A percentile compares a stretch with the other conserved stretches of the same genome.
phyloP scores from a whole-genome alignment of 345 rosid species.

The Gossypium mustelinum region DNA sequence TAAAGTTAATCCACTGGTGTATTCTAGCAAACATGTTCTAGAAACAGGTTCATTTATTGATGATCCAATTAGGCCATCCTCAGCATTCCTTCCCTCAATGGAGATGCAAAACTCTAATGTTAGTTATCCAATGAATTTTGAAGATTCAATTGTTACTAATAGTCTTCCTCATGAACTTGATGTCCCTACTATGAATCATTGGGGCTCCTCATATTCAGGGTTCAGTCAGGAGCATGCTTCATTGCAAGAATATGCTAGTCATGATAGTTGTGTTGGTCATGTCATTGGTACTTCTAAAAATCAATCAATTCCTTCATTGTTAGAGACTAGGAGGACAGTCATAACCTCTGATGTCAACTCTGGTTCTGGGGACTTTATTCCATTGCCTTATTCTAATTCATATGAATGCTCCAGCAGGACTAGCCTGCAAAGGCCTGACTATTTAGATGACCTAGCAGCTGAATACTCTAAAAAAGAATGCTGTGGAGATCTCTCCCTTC shows the following conservation, averaged over 20 bases:
- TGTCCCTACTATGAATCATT: conserved; percentile 15
- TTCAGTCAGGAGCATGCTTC: conserved; percentile 14
- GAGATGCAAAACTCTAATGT: conserved; percentile 22
- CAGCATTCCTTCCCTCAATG: conserved; percentile 10
- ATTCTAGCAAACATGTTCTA: conserved; percentile 14
- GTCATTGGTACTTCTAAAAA: conserved; percentile 12
- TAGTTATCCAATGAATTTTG: conserved; percentile 18
- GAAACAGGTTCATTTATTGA: conserved; percentile 25
- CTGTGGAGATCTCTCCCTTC: conserved; percentile 15
- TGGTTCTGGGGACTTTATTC: conserved; percentile 14
- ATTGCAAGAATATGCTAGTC: conserved; percentile 16
- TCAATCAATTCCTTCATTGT: conserved; percentile 15
- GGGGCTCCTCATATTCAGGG: conserved; percentile 15
- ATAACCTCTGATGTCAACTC: conserved; percentile 17
- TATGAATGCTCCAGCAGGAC: conserved; percentile 21
- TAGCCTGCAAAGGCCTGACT: conserved; percentile 8
- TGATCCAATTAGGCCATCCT: conserved; percentile 24
- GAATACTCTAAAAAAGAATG: conserved; percentile 22
- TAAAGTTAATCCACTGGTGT: conserved; percentile 6
- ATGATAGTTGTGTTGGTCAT: conserved; percentile 22
- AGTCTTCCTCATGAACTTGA: conserved; percentile 26
- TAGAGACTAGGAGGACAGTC: conserved; percentile 20
- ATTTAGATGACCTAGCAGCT: conserved; percentile 18
- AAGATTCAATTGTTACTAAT: conserved; percentile 21
- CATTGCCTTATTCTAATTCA: conserved; percentile 19